Conservation (phyloP, 768 basidiomycete genomes). For the Podaxis mareebaensis region DNA sequence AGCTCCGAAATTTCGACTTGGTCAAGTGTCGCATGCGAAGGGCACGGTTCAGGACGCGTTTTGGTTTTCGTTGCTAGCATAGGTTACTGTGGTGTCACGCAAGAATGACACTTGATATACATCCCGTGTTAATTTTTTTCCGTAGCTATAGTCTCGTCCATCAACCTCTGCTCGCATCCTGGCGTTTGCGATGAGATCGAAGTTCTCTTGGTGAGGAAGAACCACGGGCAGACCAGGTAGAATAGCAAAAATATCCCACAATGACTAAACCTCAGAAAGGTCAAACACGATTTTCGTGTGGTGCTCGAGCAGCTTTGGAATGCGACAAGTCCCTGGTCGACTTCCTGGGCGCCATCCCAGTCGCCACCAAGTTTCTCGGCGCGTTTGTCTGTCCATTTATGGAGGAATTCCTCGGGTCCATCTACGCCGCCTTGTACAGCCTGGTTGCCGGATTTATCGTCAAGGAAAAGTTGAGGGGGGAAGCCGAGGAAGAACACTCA, state of each 20-base stretch:
- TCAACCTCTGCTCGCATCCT: conserved; percentile 59
- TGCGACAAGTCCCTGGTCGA: conserved; percentile 78
- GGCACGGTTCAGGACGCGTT: background rate
- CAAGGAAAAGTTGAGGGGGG: conserved; percentile 80
- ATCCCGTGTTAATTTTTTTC: conserved; percentile 64
- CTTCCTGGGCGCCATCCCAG: conserved; percentile 52
- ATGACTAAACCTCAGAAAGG: conserved; percentile 86
- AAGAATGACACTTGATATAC: conserved; percentile 47
- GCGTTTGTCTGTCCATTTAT: conserved; percentile 70
- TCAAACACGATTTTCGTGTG: conserved; percentile 92
- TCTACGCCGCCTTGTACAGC: conserved; percentile 77
- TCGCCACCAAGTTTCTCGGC: conserved; percentile 36
- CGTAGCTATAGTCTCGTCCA: conserved; percentile 66
- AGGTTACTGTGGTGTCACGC: too few species aligned
- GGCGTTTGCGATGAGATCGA: conserved; percentile 62
- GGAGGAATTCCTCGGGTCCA: conserved; percentile 78
- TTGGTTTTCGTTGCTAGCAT: conserved; percentile 9
- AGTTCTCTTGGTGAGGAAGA: conserved; percentile 70
- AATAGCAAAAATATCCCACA: conserved; percentile 85
- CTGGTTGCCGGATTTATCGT: conserved; percentile 74
- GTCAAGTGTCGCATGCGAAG: background rate
- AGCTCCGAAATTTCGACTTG: conserved; percentile 7
- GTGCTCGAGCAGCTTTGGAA: conserved; percentile 85
- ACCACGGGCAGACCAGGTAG: conserved; percentile 68
- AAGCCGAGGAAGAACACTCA: conserved; percentile 56